These are phyloP conservation scores for Talaromyces sp. DNA, from an alignment of 2,329 filamentous ascomycete species.

Conservation along the genomic window DNA sequence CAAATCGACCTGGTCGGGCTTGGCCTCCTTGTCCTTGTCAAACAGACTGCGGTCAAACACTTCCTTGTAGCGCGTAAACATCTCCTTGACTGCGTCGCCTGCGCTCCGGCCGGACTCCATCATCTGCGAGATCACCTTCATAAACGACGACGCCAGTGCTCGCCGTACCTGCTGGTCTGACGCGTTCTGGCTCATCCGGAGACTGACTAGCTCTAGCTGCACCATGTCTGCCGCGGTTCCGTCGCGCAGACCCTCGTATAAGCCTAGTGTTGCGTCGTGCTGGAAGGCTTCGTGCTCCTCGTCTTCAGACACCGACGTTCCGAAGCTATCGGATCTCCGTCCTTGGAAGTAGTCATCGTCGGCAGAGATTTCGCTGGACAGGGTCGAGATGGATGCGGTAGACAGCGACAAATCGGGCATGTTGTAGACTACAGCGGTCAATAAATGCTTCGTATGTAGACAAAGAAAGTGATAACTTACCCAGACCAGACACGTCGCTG, in stretches of 20 bases:
- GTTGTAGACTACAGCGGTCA: slow-evolving; percentile 41
- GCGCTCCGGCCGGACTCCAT: slow-evolving; percentile 51
- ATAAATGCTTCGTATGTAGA: not conserved
- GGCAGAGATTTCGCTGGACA: slow-evolving; percentile 52
- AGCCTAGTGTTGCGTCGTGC: slow-evolving; percentile 75
- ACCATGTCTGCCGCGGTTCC: slow-evolving; percentile 74
- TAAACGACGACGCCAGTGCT: slow-evolving; percentile 79
- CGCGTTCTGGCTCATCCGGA: slow-evolving; percentile 87
- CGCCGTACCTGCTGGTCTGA: slow-evolving; percentile 83
- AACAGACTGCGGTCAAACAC: slow-evolving; percentile 56
- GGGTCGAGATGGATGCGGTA: slow-evolving; percentile 57
- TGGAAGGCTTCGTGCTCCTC: slow-evolving; percentile 65
- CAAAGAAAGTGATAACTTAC: slow-evolving; percentile 17
- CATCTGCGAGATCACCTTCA: slow-evolving; percentile 69
- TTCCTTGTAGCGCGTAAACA: slow-evolving; percentile 60
- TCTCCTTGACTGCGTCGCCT: slow-evolving; percentile 58
- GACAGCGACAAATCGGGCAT: slow-evolving; percentile 43
- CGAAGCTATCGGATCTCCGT: slow-evolving; percentile 64
- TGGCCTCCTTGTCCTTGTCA: slow-evolving; percentile 47
- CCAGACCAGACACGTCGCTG: slow-evolving; percentile 49
- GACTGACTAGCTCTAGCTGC: slow-evolving; percentile 85
- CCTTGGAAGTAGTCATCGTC: slow-evolving; percentile 32
- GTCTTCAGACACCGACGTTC: slow-evolving; percentile 64
- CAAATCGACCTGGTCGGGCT: slow-evolving; percentile 77
- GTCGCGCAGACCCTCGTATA: slow-evolving; percentile 77